These are phyloP conservation scores for Plasmodium yoelii DNA, from an alignment of 169 alveolate genomes.

Conservation along the genomic window DNA sequence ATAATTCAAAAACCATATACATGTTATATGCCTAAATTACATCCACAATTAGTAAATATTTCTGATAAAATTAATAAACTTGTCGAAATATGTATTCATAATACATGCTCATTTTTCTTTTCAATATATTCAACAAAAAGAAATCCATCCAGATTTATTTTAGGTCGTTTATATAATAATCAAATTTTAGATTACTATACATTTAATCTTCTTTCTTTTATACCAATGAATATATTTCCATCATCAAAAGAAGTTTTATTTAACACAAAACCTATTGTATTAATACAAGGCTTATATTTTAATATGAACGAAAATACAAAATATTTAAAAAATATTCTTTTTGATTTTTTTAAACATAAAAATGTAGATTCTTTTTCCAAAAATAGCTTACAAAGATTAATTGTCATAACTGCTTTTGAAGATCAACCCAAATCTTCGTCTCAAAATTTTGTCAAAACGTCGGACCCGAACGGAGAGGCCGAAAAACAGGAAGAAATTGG, in stretches of 20 bases:
- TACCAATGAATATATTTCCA: slow-evolving; percentile 27
- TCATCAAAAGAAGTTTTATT: slow-evolving; percentile 20
- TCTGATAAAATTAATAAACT: slow-evolving; percentile 10
- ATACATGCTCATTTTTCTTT: slow-evolving; percentile 44
- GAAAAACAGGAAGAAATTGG: background rate
- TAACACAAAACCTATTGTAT: slow-evolving; percentile 40
- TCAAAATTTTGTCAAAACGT: background rate
- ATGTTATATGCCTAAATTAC: slow-evolving; percentile 62
- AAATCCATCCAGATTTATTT: slow-evolving; percentile 50
- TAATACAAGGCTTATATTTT: slow-evolving; percentile 49
- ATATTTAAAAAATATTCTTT: slow-evolving; percentile 26
- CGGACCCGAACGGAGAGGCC: background rate
- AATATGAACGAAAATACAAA: slow-evolving; percentile 25
- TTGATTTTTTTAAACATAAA: slow-evolving; percentile 52
- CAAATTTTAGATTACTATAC: slow-evolving; percentile 28
- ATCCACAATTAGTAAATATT: slow-evolving; percentile 15
- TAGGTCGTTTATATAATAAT: slow-evolving; percentile 45
- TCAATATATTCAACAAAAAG: slow-evolving; percentile 46
- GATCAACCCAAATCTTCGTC: background rate
- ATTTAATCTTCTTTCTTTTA: slow-evolving; percentile 23
- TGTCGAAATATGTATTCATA: slow-evolving; percentile 56
- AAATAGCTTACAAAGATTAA: slow-evolving; percentile 20
- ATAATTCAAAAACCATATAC: slow-evolving; percentile 35
- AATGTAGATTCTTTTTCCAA: slow-evolving; percentile 23
- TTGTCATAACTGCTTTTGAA: slow-evolving; percentile 33